Base-by-base conservation (phyloP, 2,329 filamentous ascomycete genomes). In the Scortechinia acanthostroma region DNA sequence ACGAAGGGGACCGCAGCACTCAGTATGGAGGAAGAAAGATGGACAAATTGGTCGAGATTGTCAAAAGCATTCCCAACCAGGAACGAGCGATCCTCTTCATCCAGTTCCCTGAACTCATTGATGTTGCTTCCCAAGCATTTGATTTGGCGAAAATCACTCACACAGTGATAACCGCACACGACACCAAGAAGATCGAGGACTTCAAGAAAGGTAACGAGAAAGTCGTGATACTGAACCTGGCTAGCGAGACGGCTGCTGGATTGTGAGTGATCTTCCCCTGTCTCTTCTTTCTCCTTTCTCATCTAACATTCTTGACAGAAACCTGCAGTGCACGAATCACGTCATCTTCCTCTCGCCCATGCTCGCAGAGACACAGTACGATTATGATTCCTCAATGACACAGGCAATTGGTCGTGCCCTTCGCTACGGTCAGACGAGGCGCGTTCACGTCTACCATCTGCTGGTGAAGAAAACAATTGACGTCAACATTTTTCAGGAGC, bases 261-360 rank as follows among this genome's bases (percentile, higher is more conserved):
- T 58, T 74, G 75, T 77, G 65, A 71, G 73, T 68, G 37, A 21
- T 28, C 21, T 22, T 40, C 43, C 20, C 20, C 22, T 23, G 25
- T 30, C 25, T 30, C 10, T n/a, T 10, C 25, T n/a, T n/a, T n/a
- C n/a, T n/a, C n/a, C n/a, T n/a, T n/a, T n/a, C n/a, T n/a, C n/a
- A n/a, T n/a, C n/a, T n/a, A n/a, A n/a, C n/a, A n/a, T 3, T 25
- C 19, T 21, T 15, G 10, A 6, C 45, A 78, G 74, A 6, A 86
- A 86, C 50, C 59, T 86, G 2, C 75, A 78, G 42, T 71, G 70
- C 30, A 79, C 80, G 1, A 84, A 83, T 49, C 78, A 86, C 47
- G 63, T 85, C 25, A 70, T 86, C 22, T 86, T 86, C 55, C 57
- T 83, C 2, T 69, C 72, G 0, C 80, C 80, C 0, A 58, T 80